These are phyloP conservation scores for Fragilaria crotonensis DNA, from an alignment of 108 stramenopile species.

Conservation along the genomic window DNA sequence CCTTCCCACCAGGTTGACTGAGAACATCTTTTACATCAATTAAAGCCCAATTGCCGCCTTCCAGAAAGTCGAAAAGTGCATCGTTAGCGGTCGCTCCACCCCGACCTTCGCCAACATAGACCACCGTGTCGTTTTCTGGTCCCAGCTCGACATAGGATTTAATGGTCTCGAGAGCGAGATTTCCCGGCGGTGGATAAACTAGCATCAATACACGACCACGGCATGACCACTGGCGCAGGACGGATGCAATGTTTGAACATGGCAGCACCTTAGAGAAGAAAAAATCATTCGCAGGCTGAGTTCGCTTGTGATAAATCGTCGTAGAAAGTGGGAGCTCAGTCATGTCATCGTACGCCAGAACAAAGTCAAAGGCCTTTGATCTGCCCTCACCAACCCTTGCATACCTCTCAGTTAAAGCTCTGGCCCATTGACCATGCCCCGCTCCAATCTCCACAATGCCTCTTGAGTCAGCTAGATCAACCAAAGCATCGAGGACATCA, in stretches of 20 bases:
- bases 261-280: too few relatives aligned
- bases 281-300: slow-evolving; percentile 57
- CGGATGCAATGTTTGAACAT: slow-evolving; percentile 35
- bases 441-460: slow-evolving; percentile 83
- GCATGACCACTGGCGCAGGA: slow-evolving; percentile 42
- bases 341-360: slow-evolving; percentile 66
- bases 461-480: slow-evolving; percentile 30
- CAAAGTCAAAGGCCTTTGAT: slow-evolving; percentile 47
- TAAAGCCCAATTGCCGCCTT: slow-evolving; percentile 49
- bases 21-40: slow-evolving; percentile 43
- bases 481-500: slow-evolving; percentile 36
- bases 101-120: slow-evolving; percentile 73
- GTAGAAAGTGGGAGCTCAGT: slow-evolving; percentile 54
- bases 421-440: slow-evolving; percentile 80
- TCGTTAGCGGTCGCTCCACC: slow-evolving; percentile 72
- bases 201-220: slow-evolving; percentile 64
- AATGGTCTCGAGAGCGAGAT: slow-evolving; percentile 61
- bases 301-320: slow-evolving; percentile 59
- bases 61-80: slow-evolving; percentile 55
- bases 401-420: slow-evolving; percentile 42
- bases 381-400: background rate
- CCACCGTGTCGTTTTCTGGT: slow-evolving; percentile 53
- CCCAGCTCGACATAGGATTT: slow-evolving; percentile 39
- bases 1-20: slow-evolving; percentile 63
- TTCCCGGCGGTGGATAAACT: slow-evolving; percentile 72